phyloP scores from a whole-genome alignment of 495 filamentous ascomycete genomes.

The Penicillium samsonianum region DNA sequence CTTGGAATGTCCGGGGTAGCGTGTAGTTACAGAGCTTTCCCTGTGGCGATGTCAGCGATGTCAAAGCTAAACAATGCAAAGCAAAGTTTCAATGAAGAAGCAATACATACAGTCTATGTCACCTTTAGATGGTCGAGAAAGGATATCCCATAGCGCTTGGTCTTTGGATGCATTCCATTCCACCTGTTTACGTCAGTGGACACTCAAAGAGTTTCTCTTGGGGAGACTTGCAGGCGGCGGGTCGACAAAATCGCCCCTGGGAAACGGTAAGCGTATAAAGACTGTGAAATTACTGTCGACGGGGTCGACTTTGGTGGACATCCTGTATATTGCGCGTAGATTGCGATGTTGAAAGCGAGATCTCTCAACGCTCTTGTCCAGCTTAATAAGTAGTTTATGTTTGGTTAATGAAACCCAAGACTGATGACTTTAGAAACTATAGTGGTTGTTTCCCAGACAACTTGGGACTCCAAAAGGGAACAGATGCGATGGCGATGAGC shows the following conservation, averaged over 20 bases:
- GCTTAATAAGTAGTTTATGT: not conserved
- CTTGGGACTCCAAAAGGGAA: not conserved
- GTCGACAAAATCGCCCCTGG: slow-evolving; percentile 84
- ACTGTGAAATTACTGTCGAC: slow-evolving; percentile 61
- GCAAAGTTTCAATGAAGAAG: not conserved
- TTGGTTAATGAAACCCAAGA: not conserved
- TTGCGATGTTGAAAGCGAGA: slow-evolving; percentile 4
- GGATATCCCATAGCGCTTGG: slow-evolving; percentile 81
- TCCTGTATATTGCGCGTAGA: slow-evolving; percentile 12
- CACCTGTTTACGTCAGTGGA: slow-evolving; percentile 45
- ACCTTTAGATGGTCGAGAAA: slow-evolving; percentile 71
- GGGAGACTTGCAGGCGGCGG: slow-evolving; percentile 69
- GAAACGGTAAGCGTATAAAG: slow-evolving; percentile 85
- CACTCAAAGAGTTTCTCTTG: not conserved
- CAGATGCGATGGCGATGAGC: slow-evolving; percentile 9
- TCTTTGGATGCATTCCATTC: slow-evolving; percentile 82
- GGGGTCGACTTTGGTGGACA: slow-evolving; percentile 19
- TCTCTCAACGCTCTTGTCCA: not conserved
- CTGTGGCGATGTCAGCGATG: slow-evolving; percentile 52
- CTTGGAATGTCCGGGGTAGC: slow-evolving; percentile 10
- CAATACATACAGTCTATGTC: slow-evolving; percentile 73
- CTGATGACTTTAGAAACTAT: not conserved
- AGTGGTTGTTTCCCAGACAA: not conserved
- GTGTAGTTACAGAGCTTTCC: slow-evolving; percentile 73
- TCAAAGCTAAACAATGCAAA: not conserved